These are phyloP conservation scores for Eucalyptus tenuipes DNA, from an alignment of 345 rosid genomes.

Conservation along the genomic window DNA sequence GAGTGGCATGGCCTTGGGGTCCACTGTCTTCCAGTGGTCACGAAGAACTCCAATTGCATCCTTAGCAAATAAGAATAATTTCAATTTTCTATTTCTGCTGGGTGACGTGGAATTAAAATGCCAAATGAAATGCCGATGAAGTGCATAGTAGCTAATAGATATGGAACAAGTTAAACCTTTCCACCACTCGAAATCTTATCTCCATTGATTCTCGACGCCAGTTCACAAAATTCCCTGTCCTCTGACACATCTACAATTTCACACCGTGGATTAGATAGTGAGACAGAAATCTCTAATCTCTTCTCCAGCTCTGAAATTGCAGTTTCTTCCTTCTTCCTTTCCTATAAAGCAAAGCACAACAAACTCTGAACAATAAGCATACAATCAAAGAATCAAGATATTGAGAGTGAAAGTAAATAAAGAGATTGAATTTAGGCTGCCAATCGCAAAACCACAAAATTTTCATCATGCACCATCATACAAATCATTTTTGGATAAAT, in stretches of 20 bases:
- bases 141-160: background rate
- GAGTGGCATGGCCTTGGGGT: slow-evolving; percentile 38
- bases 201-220: slow-evolving; percentile 43
- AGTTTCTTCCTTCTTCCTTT: slow-evolving; percentile 30
- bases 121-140: background rate
- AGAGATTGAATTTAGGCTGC: background rate
- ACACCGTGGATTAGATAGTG: slow-evolving; percentile 17
- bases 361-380: background rate
- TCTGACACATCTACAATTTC: slow-evolving; percentile 55
- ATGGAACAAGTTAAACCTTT: slow-evolving; percentile 19
- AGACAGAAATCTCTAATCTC: slow-evolving; percentile 44
- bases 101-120: background rate
- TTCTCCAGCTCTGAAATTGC: slow-evolving; percentile 50
- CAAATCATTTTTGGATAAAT: background rate
- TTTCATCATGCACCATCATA: background rate
- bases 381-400: background rate
- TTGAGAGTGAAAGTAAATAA: background rate
- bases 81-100: background rate
- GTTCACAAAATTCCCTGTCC: slow-evolving; percentile 65
- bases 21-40: slow-evolving; percentile 63
- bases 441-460: background rate
- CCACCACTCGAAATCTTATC: slow-evolving; percentile 22
- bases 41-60: slow-evolving; percentile 56
- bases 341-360: slow-evolving; percentile 21
- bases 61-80: slow-evolving; percentile 1